These are phyloP conservation scores for Botrytis tulipae DNA, from an alignment of 2,329 filamentous ascomycete species.

Conservation along the genomic window DNA sequence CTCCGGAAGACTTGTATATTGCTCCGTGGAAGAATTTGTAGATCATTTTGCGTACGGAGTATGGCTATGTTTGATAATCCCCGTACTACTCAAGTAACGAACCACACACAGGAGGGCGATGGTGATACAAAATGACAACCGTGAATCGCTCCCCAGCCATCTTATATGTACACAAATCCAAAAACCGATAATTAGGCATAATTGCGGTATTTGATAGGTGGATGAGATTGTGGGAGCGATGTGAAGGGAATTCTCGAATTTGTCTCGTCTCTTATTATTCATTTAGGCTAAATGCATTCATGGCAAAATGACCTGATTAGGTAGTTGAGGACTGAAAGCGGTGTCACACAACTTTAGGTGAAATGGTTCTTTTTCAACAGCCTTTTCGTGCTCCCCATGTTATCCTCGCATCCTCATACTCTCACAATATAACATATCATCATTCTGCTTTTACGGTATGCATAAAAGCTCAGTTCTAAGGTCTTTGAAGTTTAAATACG, in stretches of 20 bases:
- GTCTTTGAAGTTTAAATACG: background rate
- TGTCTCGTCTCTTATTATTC: background rate
- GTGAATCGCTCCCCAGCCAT: constrained; percentile 1
- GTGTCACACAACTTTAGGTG: background rate
- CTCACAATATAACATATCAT: background rate
- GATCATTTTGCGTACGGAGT: background rate
- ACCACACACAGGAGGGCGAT: background rate
- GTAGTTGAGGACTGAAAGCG: background rate
- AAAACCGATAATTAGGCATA: background rate
- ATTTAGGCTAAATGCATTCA: background rate
- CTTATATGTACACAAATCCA: background rate
- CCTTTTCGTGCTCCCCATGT: background rate
- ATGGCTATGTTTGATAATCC: background rate
- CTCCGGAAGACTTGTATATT: background rate
- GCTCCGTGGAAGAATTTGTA: background rate
- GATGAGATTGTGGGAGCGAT: background rate
- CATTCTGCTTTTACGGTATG: background rate
- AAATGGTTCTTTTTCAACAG: background rate
- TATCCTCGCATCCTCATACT: background rate
- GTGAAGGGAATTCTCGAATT: background rate
- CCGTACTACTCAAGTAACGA: background rate
- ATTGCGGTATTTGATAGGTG: background rate
- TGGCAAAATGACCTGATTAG: background rate
- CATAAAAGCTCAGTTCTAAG: background rate
- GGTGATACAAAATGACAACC: background rate